Base-by-base conservation (phyloP, 192 early-diverging fungal species). In the Chytriomyces sp. region DNA sequence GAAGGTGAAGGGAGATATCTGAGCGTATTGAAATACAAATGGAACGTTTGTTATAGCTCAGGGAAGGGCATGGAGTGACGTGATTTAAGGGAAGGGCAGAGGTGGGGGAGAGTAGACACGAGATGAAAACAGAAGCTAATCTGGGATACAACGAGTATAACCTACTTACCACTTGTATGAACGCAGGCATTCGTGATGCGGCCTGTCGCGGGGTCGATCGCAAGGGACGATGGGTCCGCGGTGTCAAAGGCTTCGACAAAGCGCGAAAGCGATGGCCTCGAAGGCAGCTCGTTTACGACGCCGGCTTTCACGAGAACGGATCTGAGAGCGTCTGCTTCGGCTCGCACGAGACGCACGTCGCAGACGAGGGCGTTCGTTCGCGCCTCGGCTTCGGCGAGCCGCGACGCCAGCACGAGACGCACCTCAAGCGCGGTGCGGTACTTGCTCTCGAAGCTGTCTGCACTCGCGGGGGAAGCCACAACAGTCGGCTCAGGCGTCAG, bases 291-390 rank as follows among this genome's bases (percentile, higher is more conserved):
- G 17, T 22, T 10, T 55, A 5, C 6, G 65, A 44, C 34, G 33
- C 65, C 65, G 14, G 52, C 6, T 19, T 14, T 10, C 19, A 55
- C 17, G 31, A 68, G 5, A 17, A 68, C 36, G 12, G 17, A 8
- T 31, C 65, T 44, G 5, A 68, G 36, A 14, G 49, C 52, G 25
- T 68, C 65, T 6, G 52, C 65, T 55, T 68, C 65, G 33, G 52
- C 52, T 30, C 19, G 10, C 4, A 68, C 31, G 17, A 30, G 65
- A 25, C 31, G 7, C 12, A 68, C 26, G 19, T 68, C 65, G 44
- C 7, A 34, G 19, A 68, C 36, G 4, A 68, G 65, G 6, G 44
- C 31, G 32, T 68, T 68, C 34, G 65, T 53, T 25, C 26, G 17
- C 14, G 30, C 39, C 28, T 68, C 65, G 28, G 65, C 65, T 14